Evolutionary conservation across 768 basidiomycete species (phyloP), one percentile per base, ranked within the genome.

Genomic region (Auricularia cornea): DNA sequence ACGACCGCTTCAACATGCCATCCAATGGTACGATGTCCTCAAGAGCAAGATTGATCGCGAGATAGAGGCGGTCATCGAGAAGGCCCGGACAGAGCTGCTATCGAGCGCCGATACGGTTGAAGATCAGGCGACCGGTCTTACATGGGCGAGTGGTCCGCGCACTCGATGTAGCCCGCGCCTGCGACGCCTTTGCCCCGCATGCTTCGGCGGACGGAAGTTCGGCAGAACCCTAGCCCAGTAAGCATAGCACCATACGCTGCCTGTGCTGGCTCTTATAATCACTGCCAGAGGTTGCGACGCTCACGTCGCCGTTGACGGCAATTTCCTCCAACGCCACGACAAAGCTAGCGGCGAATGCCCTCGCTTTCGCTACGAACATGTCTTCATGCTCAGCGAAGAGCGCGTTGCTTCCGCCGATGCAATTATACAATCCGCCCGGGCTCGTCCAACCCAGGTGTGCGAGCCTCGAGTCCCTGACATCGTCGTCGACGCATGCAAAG

Each of bases 321-420:
- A 77, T 41, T 79, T 79, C 64, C 73, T 76, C 59, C 75, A 80
- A 62, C 66, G 71, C 0, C 78, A 81, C 60, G 59, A 69, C 2
- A 23, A 57, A 1, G 57, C 64, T 4, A 72, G 70, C 0, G 76
- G 75, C 3, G 70, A 78, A 52, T 69, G 74, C 31, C 72, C 74
- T 76, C 26, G 51, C 6, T 74, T 77, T 31, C 64, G n/a, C n/a
- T n/a, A n/a, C n/a, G n/a, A 75, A 1, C 73, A 75, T 0, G 59
- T 62, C 0, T 75, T 73, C 40, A 69, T 80, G 31, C 31, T 80
- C 20, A 64, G 72, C 0, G 77, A 78, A 30, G 63, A 40, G 0
- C 65, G 72, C 14, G 75, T 80, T n/a, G n/a, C n/a, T n/a, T n/a
- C n/a, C n/a, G n/a, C n/a, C n/a, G n/a, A n/a, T n/a, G n/a, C n/a